phyloP scores from a whole-genome alignment of 768 basidiomycete genomes.

The Phlegmacium glaucopus region DNA sequence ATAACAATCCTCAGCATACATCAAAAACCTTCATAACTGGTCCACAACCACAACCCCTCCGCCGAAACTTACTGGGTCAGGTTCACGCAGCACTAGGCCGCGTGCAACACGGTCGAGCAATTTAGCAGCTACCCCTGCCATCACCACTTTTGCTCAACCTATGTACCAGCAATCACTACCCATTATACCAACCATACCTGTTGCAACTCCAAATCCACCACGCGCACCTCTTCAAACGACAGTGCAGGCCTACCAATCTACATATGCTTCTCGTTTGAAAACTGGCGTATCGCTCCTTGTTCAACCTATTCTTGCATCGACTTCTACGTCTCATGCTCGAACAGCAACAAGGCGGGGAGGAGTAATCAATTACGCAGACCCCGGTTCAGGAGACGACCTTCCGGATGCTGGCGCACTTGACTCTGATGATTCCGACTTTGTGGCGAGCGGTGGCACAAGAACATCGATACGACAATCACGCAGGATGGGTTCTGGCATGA shows the following conservation, averaged over 20 bases:
- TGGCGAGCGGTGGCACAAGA: slow-evolving; percentile 60
- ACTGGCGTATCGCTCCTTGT: slow-evolving; percentile 88
- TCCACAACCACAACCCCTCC: slow-evolving; percentile 56
- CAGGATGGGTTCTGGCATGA: slow-evolving; percentile 46
- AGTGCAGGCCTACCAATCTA: slow-evolving; percentile 72
- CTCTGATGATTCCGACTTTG: slow-evolving; percentile 81
- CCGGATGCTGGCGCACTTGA: slow-evolving; percentile 80
- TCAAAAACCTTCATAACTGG: slow-evolving; percentile 72
- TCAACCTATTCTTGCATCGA: slow-evolving; percentile 68
- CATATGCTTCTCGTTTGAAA: slow-evolving; percentile 86
- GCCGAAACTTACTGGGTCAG: slow-evolving; percentile 35
- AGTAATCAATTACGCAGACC: slow-evolving; percentile 85
- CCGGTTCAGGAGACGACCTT: slow-evolving; percentile 78
- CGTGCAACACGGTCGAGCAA: slow-evolving; percentile 40
- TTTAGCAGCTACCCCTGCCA: slow-evolving; percentile 32
- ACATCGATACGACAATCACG: slow-evolving; percentile 50
- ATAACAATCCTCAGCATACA: slow-evolving; percentile 33
- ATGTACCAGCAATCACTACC: slow-evolving; percentile 31
- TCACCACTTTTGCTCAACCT: slow-evolving; percentile 24
- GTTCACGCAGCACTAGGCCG: slow-evolving; percentile 39
- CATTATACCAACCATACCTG: slow-evolving; percentile 30
- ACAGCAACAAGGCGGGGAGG: slow-evolving; percentile 57
- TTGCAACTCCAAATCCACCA: slow-evolving; percentile 44
- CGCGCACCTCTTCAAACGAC: slow-evolving; percentile 55
- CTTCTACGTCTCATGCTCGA: slow-evolving; percentile 38